Evolutionary conservation across 2,329 filamentous ascomycete species (phyloP), one percentile per base, ranked within the genome.

Genomic region (Tolypocladium sp.): DNA sequence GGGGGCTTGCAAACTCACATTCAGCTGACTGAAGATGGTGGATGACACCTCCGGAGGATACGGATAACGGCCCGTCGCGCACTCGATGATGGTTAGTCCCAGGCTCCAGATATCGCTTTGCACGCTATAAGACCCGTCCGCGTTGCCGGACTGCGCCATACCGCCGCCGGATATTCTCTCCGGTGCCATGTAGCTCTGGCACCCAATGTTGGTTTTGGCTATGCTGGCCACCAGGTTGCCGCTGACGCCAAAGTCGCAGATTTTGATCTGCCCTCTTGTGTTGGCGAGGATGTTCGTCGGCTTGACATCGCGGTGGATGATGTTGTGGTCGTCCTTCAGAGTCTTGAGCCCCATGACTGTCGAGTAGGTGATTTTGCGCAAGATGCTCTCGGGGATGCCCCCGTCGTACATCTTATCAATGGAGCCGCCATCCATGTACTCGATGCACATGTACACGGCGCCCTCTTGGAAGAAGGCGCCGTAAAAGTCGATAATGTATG

Each of bases 381-480:
- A 77, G 0, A 99, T 87, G 49, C 84, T 84, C 71, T 99, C 94
- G 0, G 94, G 92, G 12, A 99, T 88, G 52, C 94, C 94, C 61
- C 92, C 91, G 13, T 83, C 83, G 72, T 99, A 99, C 15, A 99
- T 77, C 73, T 97, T 97, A 79, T 99, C 94, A 69, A 97, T 92
- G 42, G 92, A 97, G 9, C 94, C 94, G 54, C 94, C 94, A 70
- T 99, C 92, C 94, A 99, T 99, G 75, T 92, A 96, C 75, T 99
- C 94, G 73, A 99, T 96, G 76, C 94, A 99, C 73, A 99, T 97
- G 74, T 99, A 99, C 2, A 99, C 94, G 0, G 94, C 94, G 35
- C 94, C 93, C 77, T 99, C 94, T 70, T 99, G 94, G 80, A 97
- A 99, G 73, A 99, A 99, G 6, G 94, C 94, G 1, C 94, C 94